Evolutionary conservation across 305 asterid genomes (phyloP).

Genomic region (Caryopteris hybrid): DNA sequence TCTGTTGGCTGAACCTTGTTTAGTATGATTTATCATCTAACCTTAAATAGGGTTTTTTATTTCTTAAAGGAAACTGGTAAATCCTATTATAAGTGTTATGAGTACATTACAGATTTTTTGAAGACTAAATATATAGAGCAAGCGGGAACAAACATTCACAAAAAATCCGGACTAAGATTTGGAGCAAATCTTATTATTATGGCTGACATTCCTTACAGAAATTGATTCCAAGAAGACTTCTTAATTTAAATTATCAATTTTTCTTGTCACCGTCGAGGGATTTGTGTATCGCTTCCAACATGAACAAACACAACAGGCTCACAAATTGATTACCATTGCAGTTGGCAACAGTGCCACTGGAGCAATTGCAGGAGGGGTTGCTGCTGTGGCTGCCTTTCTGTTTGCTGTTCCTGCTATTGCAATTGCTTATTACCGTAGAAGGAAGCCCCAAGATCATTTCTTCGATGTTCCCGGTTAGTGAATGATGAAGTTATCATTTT

Average conservation of each 20-base stretch:
- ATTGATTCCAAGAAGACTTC: background rate
- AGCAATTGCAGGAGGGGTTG: constrained; percentile 84
- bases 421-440: constrained; percentile 64
- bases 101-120: background rate
- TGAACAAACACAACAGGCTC: constrained; percentile 2
- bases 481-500: background rate
- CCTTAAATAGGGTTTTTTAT: background rate
- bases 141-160: background rate
- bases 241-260: background rate
- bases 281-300: background rate
- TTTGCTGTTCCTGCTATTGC: constrained; percentile 76
- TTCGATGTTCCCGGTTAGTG: constrained; percentile 86
- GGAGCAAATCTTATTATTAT: background rate
- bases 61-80: background rate
- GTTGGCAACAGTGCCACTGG: constrained; percentile 59
- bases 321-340: constrained; percentile 25
- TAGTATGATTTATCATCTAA: background rate
- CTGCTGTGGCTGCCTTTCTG: constrained; percentile 84
- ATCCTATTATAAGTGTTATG: background rate
- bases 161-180: background rate
- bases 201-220: background rate
- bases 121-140: background rate
- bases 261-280: background rate
- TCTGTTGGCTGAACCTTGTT: background rate
- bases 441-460: constrained; percentile 78